These are phyloP conservation scores for Lavandula angustifolia DNA, from an alignment of 257 asterid genomes.

Conservation along the genomic window DNA sequence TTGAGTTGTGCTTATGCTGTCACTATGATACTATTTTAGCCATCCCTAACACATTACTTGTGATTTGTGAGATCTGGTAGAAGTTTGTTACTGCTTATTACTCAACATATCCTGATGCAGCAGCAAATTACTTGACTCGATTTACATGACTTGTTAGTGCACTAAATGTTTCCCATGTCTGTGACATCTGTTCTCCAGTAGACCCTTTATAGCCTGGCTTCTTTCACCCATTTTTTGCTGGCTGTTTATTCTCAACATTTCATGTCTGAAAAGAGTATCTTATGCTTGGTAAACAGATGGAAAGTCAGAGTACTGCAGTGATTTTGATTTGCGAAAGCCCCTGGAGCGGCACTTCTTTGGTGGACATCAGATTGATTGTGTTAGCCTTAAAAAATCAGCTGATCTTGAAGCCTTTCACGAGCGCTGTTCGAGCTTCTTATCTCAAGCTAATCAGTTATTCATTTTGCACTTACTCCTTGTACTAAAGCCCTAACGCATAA, in stretches of 20 bases:
- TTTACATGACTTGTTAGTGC: not conserved
- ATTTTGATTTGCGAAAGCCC: constrained; percentile 92
- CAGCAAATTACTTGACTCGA: not conserved
- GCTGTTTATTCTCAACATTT: not conserved
- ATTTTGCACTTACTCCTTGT: constrained; percentile 19
- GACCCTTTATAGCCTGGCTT: not conserved
- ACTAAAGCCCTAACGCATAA: not conserved
- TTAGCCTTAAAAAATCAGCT: constrained; percentile 67
- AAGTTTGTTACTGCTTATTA: not conserved
- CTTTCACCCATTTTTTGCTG: not conserved
- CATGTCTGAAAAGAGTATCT: constrained; percentile 21
- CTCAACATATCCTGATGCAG: not conserved
- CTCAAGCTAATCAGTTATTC: constrained; percentile 65
- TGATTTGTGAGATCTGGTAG: not conserved
- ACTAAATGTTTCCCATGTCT: constrained; percentile 4
- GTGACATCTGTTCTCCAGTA: not conserved
- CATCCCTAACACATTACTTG: no score
- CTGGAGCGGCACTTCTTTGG: constrained; percentile 70
- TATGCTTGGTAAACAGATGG: constrained; percentile 55
- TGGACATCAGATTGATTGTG: constrained; percentile 64
- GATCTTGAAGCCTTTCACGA: constrained; percentile 61
- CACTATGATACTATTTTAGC: no score
- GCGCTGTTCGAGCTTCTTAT: constrained; percentile 74
- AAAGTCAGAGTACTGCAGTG: constrained; percentile 76
- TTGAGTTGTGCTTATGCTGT: not conserved